Base-by-base conservation (phyloP, 2,329 filamentous ascomycete species). In the Calonectria pseudoturangicola region DNA sequence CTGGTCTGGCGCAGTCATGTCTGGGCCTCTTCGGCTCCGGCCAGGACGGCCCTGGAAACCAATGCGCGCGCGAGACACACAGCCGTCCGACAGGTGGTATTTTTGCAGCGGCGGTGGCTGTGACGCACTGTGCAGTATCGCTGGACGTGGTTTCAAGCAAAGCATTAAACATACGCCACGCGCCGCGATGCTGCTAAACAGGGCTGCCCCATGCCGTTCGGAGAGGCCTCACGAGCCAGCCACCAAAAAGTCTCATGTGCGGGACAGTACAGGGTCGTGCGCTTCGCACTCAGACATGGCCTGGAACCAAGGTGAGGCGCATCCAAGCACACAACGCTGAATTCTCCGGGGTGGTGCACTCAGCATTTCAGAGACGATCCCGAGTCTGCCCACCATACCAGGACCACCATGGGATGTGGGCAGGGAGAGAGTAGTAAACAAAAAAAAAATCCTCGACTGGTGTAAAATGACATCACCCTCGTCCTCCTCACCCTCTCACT, bases 391-490 rank as follows among this genome's bases (percentile, higher is more conserved):
- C 54, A 28, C 54, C 54, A 48, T 30, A 18, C 54, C 54, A 25
- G 25, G 54, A 16, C 15, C 13, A 25, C 45, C 9, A 41, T n/a
- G 9, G 33, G 7, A 41, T n/a, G 9, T n/a, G 7, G 33, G 33
- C 33, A 36, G 7, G 3, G 33, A 36, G 33, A 25, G n/a, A 13
- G 16, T n/a, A 25, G 30, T 33, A 51, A 51, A 51, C 4, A 51
- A 36, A 13, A 36, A 10, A 36, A 13, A 16, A n/a, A 60, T 30
- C 3, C 54, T 4, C 54, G 10, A 27, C 54, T 27, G 39, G 36
- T 27, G 25, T 12, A 4, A 60, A 41, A 73, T 73, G 72, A 73
- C 72, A 73, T 73, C 72, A 73, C 72, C 45, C 58, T 67, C 65
- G 25, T 41, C 25, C 27, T 63, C 41, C 21, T 21, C 21, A 21